Base-by-base conservation (phyloP, 2,329 filamentous ascomycete genomes). In the Fusarium sp. region DNA sequence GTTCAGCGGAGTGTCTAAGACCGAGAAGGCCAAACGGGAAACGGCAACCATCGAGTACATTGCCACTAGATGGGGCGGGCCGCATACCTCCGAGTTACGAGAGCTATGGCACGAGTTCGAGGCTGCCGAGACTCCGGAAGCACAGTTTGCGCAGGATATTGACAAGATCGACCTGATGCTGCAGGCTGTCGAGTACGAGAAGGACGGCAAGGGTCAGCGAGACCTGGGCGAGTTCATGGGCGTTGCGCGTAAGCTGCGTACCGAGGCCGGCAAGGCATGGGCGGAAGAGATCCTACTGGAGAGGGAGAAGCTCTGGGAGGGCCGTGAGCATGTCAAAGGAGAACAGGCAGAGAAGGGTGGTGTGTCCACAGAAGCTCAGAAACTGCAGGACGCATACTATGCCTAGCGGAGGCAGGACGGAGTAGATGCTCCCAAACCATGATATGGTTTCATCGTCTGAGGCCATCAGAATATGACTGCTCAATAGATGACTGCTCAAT, bases 181-280 rank as follows among this genome's bases (percentile, higher is more conserved):
- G 79, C 97, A 99, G 86, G 98, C 98, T 93, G 87, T 97, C 41
- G 97, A 99, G 83, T 99, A 99, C 80, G 97, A 99, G 88, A 92
- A 93, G 77, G 85, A 88, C 18, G 87, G 90, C 59, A 84, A 91
- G 63, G 90, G 90, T 37, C 83, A 86, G 73, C 83, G 94, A 35
- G 94, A 98, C 81, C 85, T 99, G 58, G 90, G 92, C 50, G 96
- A 98, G 85, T 98, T 99, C 78, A 89, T 91, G 2, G 92, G 93
- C 79, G 96, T 98, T 3, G 90, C 93, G 6, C 88, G 85, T 54
- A 91, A 90, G 78, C 92, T 98, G 74, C 87, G 88, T 71, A 87
- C 97, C 73, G 89, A 91, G 0, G 96, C 98, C 84, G 93, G 95
- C 69, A 91, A 92, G 84, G 89, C 85, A 20, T 98, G 96, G 96